Conservation (phyloP, 2,329 filamentous ascomycete species). For the Pseudocercospora cruenta region DNA sequence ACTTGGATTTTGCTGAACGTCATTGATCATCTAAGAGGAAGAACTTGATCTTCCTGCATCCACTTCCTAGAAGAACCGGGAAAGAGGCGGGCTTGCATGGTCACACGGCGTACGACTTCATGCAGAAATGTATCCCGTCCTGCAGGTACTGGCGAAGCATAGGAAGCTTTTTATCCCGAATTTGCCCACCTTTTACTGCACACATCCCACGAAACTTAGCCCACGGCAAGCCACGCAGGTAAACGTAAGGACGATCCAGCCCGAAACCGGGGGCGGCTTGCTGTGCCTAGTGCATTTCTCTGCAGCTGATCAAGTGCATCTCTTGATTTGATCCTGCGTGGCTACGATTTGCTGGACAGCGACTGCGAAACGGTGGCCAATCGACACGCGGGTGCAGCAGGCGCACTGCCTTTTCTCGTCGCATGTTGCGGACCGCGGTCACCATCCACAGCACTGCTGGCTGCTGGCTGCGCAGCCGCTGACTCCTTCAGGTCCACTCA, state of each 20-base stretch:
- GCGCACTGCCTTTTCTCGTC: conserved; percentile 1
- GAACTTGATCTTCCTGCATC: neutral
- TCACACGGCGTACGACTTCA: neutral
- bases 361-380: neutral
- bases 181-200: neutral
- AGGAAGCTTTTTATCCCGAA: neutral
- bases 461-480: neutral
- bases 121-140: neutral
- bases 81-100: neutral
- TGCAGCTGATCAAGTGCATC: conserved; percentile 4
- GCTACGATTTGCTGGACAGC: neutral
- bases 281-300: neutral
- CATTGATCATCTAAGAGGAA: neutral
- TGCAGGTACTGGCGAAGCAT: neutral
- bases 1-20: neutral
- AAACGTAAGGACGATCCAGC: neutral
- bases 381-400: neutral
- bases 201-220: neutral
- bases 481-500: conserved; percentile 1
- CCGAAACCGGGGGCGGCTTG: neutral
- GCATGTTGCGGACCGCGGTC: neutral
- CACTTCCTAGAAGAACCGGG: neutral
- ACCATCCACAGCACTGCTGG: neutral
- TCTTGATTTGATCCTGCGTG: conserved; percentile 3
- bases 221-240: neutral